Evolutionary conservation across 495 filamentous ascomycete species (phyloP).

Genomic region (Talaromyces borbonicus): DNA sequence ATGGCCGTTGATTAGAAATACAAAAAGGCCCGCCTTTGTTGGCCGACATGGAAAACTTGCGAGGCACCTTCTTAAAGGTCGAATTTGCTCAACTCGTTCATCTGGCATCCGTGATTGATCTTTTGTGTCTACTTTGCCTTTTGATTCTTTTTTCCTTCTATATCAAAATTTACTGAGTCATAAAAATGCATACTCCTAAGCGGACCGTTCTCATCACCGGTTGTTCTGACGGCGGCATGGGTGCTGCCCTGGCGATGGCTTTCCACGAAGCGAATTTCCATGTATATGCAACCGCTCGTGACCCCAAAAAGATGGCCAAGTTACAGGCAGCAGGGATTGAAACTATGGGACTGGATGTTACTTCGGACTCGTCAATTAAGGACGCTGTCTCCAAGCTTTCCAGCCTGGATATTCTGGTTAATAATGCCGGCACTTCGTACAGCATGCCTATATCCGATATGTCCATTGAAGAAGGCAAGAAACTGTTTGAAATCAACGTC

Average conservation of each 20-base stretch:
- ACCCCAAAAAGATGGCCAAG: conserved; percentile 25
- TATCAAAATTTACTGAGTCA: neutral
- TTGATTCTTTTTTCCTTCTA: neutral
- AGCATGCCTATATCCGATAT: conserved; percentile 38
- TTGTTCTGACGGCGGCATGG: conserved; percentile 44
- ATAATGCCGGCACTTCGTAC: conserved; percentile 43
- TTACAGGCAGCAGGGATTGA: conserved; percentile 23
- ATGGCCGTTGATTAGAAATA: too few relatives aligned
- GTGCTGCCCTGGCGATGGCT: conserved; percentile 40
- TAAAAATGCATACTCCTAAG: conserved; percentile 8
- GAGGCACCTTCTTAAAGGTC: too few relatives aligned
- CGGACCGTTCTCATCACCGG: conserved; percentile 36
- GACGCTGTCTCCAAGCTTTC: conserved; percentile 14
- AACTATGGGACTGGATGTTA: conserved; percentile 41
- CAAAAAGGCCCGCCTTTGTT: too few relatives aligned
- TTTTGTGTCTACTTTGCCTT: neutral
- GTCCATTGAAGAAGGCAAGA: conserved; percentile 28
- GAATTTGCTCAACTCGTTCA: too few relatives aligned
- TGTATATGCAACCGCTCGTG: conserved; percentile 49
- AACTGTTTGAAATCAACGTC: conserved; percentile 45
- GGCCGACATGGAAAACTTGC: too few relatives aligned
- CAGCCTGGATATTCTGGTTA: conserved; percentile 42
- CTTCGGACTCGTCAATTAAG: conserved; percentile 26
- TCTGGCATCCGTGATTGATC: too few relatives aligned
- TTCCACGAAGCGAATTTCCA: conserved; percentile 39